These are phyloP conservation scores for Nothophoma quercina DNA, from an alignment of 2,329 filamentous ascomycete genomes.

Conservation along the genomic window DNA sequence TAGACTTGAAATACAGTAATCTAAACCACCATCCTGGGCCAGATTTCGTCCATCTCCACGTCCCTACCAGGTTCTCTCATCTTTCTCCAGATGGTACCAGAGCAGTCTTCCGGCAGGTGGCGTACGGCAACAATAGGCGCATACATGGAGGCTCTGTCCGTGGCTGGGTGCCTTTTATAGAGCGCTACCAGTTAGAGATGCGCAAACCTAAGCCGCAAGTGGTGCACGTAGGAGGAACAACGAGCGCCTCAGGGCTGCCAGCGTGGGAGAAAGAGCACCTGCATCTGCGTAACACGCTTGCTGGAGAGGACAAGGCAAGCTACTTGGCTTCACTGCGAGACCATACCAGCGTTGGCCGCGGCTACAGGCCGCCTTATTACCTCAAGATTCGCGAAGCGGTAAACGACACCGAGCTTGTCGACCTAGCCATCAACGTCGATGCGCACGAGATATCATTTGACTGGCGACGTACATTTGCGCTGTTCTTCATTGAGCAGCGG, in stretches of 20 bases:
- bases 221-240: conserved; percentile 14
- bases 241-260: conserved; percentile 6
- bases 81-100: conserved; percentile 14
- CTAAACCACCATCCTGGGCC: conserved; percentile 22
- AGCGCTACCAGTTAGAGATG: conserved; percentile 24
- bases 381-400: conserved; percentile 21
- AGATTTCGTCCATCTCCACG: conserved; percentile 18
- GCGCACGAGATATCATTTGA: conserved; percentile 26
- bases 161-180: conserved; percentile 31
- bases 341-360: conserved; percentile 26
- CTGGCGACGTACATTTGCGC: conserved; percentile 23
- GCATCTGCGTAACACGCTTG: conserved; percentile 13
- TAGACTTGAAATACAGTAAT: conserved; percentile 29
- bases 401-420: conserved; percentile 29
- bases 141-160: conserved; percentile 18
- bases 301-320: conserved; percentile 6
- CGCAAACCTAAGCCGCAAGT: conserved; percentile 11
- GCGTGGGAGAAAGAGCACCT: conserved; percentile 24
- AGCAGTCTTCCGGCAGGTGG: conserved; percentile 20
- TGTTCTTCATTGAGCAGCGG: conserved; percentile 26
- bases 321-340: conserved; percentile 17
- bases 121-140: conserved; percentile 2
- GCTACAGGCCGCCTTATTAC: conserved; percentile 28
- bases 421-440: conserved; percentile 22
- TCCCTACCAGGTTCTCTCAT: conserved; percentile 28